Evolutionary conservation across 106 monocot genomes (phyloP), one percentile per base, ranked within the genome.

Genomic region (Dactylorhiza incarnata): DNA sequence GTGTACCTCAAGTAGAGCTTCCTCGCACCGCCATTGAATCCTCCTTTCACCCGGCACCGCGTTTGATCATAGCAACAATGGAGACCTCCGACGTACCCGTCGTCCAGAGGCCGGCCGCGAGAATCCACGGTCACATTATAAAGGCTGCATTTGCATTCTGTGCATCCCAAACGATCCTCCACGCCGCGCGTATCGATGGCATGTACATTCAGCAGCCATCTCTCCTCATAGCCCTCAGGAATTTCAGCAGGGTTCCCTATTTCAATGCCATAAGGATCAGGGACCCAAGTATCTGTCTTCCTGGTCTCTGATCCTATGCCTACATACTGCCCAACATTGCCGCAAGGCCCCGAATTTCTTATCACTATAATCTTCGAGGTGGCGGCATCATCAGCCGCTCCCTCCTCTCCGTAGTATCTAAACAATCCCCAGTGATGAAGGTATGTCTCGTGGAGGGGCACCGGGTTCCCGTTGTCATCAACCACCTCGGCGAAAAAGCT

Each of bases 291-390:
- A 5, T 73, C 12, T 8, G 95, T 95, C 24, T 75, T 74, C 1
- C 92, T 83, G 8, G 92, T 95, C 56, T 95, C 95, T 0, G 95
- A 89, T 7, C 95, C 95, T 13, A 95, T 92, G 46, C 95, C 95
- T 44, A 72, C 92, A 68, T 87, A 87, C 76, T 95, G 95, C 0
- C 84, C 63, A 12, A 95, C 77, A 17, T 51, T 15, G 3, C 73
- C 71, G 72, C 95, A 95, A 10, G 81, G 26, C 7, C 95, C 95
- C 44, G 87, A 78, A 71, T 89, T 95, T 17, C 79, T 65, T 2
- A 45, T 73, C 9, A 61, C 15, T 12, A 81, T 78, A 9, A 77
- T 26, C 23, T 84, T 46, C 0, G 37, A 37, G 37, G 37, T 3
- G 3, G 71, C 23, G 7, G 3, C n/a, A 9, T 51, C 56, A 23